phyloP scores from a whole-genome alignment of 306 rosid genomes.

The Canavalia ensiformis region DNA sequence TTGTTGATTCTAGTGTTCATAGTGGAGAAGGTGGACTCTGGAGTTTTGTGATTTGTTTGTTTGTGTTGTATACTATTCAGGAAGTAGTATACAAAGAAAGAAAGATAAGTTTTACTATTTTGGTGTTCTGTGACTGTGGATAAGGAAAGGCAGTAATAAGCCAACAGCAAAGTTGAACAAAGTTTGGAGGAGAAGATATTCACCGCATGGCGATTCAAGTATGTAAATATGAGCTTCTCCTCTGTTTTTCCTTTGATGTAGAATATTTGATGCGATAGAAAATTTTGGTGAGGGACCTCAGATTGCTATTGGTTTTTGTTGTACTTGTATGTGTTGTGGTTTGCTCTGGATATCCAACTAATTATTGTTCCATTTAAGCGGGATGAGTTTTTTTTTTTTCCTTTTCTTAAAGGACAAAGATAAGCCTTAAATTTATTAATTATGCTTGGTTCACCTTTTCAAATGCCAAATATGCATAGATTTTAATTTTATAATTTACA shows the following conservation, averaged over 20 bases:
- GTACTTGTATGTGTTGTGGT: conserved; percentile 24
- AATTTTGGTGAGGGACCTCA: not conserved
- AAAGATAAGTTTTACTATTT: conserved; percentile 8
- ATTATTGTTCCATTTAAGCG: not conserved
- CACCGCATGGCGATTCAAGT: conserved; percentile 61
- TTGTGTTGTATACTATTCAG: conserved; percentile 16
- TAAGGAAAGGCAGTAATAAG: not conserved
- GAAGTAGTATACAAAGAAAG: conserved; percentile 8
- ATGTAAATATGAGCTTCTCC: conserved; percentile 38
- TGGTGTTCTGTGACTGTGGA: not conserved
- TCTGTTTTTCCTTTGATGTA: conserved; percentile 1
- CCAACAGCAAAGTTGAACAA: conserved; percentile 20
- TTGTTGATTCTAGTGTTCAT: conserved; percentile 1
- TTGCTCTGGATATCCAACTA: conserved; percentile 23
- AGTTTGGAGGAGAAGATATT: conserved; percentile 36
- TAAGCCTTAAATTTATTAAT: not conserved
- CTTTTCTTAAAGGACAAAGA: conserved; percentile 7
- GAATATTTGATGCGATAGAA: conserved; percentile 6
- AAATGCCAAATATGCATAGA: conserved; percentile 9
- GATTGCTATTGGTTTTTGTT: conserved; percentile 26
- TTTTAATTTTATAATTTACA: conserved; percentile 6
- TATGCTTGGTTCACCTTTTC: conserved; percentile 40
- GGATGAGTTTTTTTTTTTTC: conserved; percentile 29
- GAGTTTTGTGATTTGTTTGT: conserved; percentile 11
- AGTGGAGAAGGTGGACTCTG: conserved; percentile 24